Evolutionary conservation across 192 early-diverging fungal genomes (phyloP).

Genomic region (Lobulomyces angularis): DNA sequence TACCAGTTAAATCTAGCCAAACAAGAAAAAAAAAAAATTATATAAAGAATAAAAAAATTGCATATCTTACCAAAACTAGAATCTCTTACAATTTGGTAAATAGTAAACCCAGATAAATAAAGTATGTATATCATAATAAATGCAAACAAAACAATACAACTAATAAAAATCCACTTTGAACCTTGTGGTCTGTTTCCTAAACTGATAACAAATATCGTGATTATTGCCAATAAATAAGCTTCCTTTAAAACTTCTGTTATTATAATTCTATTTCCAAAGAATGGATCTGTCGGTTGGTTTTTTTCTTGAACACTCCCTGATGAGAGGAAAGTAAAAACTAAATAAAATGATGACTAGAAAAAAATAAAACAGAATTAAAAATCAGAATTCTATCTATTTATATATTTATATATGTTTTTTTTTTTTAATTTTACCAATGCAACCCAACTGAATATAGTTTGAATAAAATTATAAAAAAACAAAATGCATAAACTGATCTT

Average conservation of each 20-base stretch:
- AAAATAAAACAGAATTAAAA: conserved; percentile 5
- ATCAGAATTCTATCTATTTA: no score
- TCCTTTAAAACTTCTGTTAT: conserved; percentile 57
- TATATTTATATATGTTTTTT: no score
- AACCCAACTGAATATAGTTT: conserved; percentile 84
- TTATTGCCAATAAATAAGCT: conserved; percentile 68
- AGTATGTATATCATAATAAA: conserved; percentile 77
- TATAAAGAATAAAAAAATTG: no score
- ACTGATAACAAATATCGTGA: conserved; percentile 74
- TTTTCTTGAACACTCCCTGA: conserved; percentile 9
- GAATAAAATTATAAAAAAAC: conserved; percentile 70
- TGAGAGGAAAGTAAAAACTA: conserved; percentile 77
- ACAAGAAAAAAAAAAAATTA: no score
- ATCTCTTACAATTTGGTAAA: no score
- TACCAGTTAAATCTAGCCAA: no score
- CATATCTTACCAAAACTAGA: no score
- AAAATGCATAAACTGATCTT: conserved; percentile 65
- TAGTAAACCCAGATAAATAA: conserved; percentile 57
- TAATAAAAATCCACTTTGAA: conserved; percentile 61
- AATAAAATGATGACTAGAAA: conserved; percentile 68
- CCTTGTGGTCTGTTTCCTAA: conserved; percentile 96
- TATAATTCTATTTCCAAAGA: conserved; percentile 41
- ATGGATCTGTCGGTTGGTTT: conserved; percentile 31
- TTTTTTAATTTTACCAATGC: conserved; percentile 41
- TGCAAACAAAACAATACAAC: conserved; percentile 70